phyloP scores from a whole-genome alignment of 352 stramenopile species.

The Halophytophthora batemanensis region DNA sequence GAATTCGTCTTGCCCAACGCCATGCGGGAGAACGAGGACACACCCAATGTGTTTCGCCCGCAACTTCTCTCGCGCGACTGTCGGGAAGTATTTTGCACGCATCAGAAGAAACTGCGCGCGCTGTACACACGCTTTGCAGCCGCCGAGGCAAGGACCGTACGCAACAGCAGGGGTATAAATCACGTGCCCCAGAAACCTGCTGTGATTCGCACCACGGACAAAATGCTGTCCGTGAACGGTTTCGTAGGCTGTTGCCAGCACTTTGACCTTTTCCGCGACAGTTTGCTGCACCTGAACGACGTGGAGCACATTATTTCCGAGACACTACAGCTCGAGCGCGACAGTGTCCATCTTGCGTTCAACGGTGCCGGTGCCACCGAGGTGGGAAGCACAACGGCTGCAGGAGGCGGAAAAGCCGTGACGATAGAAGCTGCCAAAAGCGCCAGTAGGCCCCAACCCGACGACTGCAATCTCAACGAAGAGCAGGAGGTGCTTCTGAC shows the following conservation, averaged over 20 bases:
- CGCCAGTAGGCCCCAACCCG: conserved; percentile 2
- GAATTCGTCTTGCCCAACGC: conserved; percentile 52
- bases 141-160: conserved; percentile 5
- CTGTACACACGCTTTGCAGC: conserved; percentile 47
- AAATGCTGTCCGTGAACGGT: conserved; percentile 49
- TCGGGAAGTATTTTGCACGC: conserved; percentile 45
- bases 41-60: conserved; percentile 45
- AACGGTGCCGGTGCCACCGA: not conserved
- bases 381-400: not conserved
- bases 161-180: no score
- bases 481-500: conserved; percentile 45
- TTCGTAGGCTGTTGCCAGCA: conserved; percentile 45
- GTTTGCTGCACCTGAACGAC: conserved; percentile 58
- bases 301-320: conserved; percentile 59
- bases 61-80: conserved; percentile 47
- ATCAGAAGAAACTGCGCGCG: conserved; percentile 39
- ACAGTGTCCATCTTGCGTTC: conserved; percentile 43
- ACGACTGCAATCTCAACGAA: not conserved
- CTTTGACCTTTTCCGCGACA: conserved; percentile 54
- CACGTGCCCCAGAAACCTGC: conserved; percentile 10
- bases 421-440: no score
- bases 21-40: conserved; percentile 45
- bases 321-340: conserved; percentile 56
- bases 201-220: conserved; percentile 3
- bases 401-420: no score